These are phyloP conservation scores for Aspergillus sp. DNA, from an alignment of 2,329 filamentous ascomycete genomes.

Conservation along the genomic window DNA sequence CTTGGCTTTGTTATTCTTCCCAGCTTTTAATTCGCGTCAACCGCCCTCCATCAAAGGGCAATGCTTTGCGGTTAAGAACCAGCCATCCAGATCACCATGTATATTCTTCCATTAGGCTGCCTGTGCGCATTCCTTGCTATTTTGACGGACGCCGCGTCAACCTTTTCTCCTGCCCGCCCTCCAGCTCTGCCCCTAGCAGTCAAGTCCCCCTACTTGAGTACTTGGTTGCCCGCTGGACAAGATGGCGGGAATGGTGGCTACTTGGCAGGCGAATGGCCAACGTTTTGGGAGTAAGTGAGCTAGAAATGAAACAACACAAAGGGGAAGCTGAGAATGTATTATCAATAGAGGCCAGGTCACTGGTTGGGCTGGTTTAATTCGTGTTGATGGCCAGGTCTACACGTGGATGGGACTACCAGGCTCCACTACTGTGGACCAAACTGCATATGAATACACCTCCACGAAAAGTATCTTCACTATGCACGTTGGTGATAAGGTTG, in stretches of 20 bases:
- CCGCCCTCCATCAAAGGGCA: conserved; percentile 6
- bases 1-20: not conserved
- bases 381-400: conserved; percentile 64
- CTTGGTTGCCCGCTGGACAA: conserved; percentile 64
- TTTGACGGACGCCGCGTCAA: conserved; percentile 44
- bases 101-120: conserved; percentile 26
- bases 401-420: conserved; percentile 67
- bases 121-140: conserved; percentile 25
- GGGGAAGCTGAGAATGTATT: not conserved
- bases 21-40: not conserved
- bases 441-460: conserved; percentile 67
- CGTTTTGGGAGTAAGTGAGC: conserved; percentile 64
- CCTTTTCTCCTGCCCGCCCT: conserved; percentile 64
- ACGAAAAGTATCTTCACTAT: conserved; percentile 71
- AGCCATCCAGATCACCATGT: conserved; percentile 27
- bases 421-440: conserved; percentile 54
- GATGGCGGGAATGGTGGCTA: conserved; percentile 65
- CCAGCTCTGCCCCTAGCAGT: conserved; percentile 72
- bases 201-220: conserved; percentile 71
- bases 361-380: conserved; percentile 69
- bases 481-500: conserved; percentile 60
- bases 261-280: conserved; percentile 68
- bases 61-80: conserved; percentile 22
- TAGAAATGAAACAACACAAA: not conserved
- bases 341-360: conserved; percentile 52